Base-by-base conservation (phyloP, 1,284 basidiomycete genomes). In the Ustilago crameri region DNA sequence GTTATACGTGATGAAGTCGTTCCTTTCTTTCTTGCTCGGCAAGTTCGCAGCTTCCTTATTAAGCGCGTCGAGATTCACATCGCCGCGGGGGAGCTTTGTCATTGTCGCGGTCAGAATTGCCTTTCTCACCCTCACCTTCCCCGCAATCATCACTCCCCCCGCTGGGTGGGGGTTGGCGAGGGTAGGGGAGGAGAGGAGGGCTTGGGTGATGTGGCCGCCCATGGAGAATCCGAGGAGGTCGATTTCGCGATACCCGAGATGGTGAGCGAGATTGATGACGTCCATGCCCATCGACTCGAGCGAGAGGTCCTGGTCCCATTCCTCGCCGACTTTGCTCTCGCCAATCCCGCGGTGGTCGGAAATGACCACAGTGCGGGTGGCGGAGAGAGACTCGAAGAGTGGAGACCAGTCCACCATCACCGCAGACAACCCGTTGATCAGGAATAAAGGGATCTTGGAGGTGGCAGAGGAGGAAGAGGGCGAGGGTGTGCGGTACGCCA, bases 291-390 rank as follows among this genome's bases (percentile, higher is more conserved):
- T 78, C 20, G 49, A 32, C 32, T 76, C 69, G 22, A 78, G 71
- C 15, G 76, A 54, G 5, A 81, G 59, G 0, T 71, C 58, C 38
- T 76, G 63, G 9, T 73, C 71, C 60, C 69, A 75, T 2, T 81
- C 74, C 1, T 49, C 55, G 0, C 67, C 42, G 8, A 74, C 23
- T 10, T 38, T 53, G 3, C 79, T 81, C 7, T 51, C 53, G 30
- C 81, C 81, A 34, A 80, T 77, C 1, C 74, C 81, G 9, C 80
- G 73, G 43, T 80, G 78, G 49, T 82, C 81, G 4, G 73, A 76
- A 42, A 79, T 65, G 8, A 82, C 49, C 0, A 79, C 74, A 5
- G 60, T 46, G 9, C 79, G 72, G 5, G 62, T 58, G 12, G 42
- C 18, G 0, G 49, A 68, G 3, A 82, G 58, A 0, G 61, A 42